Base-by-base conservation (phyloP, 257 asterid genomes). In the Solanum pennellii region DNA sequence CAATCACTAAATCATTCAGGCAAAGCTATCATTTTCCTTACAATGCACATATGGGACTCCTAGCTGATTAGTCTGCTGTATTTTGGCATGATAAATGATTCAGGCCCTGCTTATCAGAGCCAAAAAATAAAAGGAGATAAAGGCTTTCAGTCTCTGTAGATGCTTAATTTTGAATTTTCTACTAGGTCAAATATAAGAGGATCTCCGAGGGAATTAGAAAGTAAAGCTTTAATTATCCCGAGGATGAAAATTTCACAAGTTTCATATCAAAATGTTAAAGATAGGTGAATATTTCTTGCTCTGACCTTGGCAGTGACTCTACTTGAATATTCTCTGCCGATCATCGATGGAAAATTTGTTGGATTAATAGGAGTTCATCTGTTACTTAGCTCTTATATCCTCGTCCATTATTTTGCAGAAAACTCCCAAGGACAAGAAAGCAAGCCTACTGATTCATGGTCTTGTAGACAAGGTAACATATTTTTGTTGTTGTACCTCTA, bases 351-450 rank as follows among this genome's bases (percentile, higher is more conserved):
- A 18, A 47, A 80, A 49, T 25, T 29, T 45, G n/a, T 59, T 47
- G 18, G 62, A n/a, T 65, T 66, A 39, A 23, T n/a, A 41, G 60
- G 16, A 66, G 79, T 23, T 84, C 80, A 62, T 66, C 39, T 84
- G 29, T 37, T 25, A n/a, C 60, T 6, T 62, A 31, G n/a, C 25
- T 86, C 84, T 86, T 42, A 44, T 77, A 45, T 62, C 66, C 44
- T 56, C 29, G n/a, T 18, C 52, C 59, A 33, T 87, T 47, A 83
- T 86, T 85, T 86, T 91, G 41, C 95, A 96, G 99, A 92, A 94
- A 93, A 96, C 99, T 65, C 99, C 99, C n/a, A 95, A 96, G 93
- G 99, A 96, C 94, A 95, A 95, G 96, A 95, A 95, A 91, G 98
- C 99, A 66, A 93, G 89, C 88, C 82, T 96, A 93, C 96, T 96